phyloP scores from a whole-genome alignment of 2,329 filamentous ascomycete species.

The Penicillium janthinellum region DNA sequence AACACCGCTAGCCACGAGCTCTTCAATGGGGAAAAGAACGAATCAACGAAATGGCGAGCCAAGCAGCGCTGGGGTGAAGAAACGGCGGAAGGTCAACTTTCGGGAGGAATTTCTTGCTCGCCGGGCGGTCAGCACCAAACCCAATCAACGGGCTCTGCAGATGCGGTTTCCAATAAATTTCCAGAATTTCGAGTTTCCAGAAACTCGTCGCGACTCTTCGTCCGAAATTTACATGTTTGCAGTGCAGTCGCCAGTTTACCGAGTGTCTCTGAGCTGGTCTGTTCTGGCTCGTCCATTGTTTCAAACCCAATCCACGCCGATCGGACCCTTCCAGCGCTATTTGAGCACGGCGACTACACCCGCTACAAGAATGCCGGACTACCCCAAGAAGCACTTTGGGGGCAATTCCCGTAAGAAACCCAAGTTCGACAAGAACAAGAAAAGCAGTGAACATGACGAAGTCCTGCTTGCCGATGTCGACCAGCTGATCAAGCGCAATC shows the following conservation, averaged over 20 bases:
- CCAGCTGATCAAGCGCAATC: constrained; percentile 37
- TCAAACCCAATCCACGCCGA: constrained; percentile 11
- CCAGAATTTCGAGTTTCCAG: constrained; percentile 20
- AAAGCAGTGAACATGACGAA: constrained; percentile 66
- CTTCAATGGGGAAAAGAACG: constrained; percentile 7
- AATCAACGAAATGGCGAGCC: constrained; percentile 15
- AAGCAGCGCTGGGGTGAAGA: constrained; percentile 5
- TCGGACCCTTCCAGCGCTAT: constrained; percentile 7
- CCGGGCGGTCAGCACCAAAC: constrained; percentile 25
- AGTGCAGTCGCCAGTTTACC: constrained; percentile 14
- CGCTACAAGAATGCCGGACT: constrained; percentile 31
- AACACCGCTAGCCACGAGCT: constrained; percentile 25
- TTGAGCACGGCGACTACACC: constrained; percentile 25
- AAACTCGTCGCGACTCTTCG: constrained; percentile 11
- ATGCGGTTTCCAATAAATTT: constrained; percentile 30
- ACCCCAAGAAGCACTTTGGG: constrained; percentile 28
- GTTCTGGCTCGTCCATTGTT: background rate
- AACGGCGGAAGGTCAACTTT: constrained; percentile 18
- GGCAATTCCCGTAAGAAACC: constrained; percentile 47
- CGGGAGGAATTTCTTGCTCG: constrained; percentile 32
- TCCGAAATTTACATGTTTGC: constrained; percentile 23
- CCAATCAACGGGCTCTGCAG: constrained; percentile 25
- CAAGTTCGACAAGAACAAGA: constrained; percentile 61
- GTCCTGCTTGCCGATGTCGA: constrained; percentile 67
- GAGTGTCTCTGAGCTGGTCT: constrained; percentile 11